Percentiles rank a stretch among this genome's conserved stretches.
Conservation (phyloP, 1,284 basidiomycete genomes). For the Peniophora sp. region DNA sequence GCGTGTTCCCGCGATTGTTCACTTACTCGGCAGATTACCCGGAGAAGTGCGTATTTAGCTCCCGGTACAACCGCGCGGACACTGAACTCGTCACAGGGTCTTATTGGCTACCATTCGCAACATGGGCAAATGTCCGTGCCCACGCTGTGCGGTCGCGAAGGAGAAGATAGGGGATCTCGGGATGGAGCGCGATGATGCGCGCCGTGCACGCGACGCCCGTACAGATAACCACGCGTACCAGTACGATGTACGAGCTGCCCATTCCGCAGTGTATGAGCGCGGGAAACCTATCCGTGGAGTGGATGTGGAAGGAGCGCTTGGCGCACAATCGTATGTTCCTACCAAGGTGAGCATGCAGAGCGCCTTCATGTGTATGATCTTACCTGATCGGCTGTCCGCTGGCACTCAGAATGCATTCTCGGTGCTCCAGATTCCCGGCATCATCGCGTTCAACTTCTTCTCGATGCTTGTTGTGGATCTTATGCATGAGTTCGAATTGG, state of each 20-base stretch:
- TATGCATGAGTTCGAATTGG: slow-evolving; percentile 2
- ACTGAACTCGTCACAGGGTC: slow-evolving; percentile 3
- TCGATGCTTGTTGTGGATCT: slow-evolving; percentile 1
- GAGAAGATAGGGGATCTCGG: background rate
- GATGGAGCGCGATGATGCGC: background rate
- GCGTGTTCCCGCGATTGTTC: slow-evolving; percentile 17
- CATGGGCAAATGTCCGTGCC: slow-evolving; percentile 12
- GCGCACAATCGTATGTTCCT: background rate
- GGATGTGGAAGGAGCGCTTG: background rate
- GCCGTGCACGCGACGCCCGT: background rate
- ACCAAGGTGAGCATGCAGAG: background rate
- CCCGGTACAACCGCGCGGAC: background rate
- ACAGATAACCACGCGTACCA: background rate
- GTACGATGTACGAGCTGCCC: background rate
- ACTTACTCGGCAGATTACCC: slow-evolving; percentile 23
- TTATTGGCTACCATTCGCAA: slow-evolving; percentile 10
- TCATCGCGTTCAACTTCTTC: background rate
- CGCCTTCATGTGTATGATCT: too few relatives aligned
- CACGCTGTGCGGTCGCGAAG: background rate
- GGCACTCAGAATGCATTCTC: background rate
- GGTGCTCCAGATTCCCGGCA: background rate
- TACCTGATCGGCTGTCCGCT: too few relatives aligned
- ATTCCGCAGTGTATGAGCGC: background rate
- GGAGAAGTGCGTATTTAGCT: slow-evolving; percentile 15
- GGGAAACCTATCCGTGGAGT: background rate